Conservation (phyloP, 2,329 filamentous ascomycete genomes). For the Thermothelomyces thermophilus region DNA sequence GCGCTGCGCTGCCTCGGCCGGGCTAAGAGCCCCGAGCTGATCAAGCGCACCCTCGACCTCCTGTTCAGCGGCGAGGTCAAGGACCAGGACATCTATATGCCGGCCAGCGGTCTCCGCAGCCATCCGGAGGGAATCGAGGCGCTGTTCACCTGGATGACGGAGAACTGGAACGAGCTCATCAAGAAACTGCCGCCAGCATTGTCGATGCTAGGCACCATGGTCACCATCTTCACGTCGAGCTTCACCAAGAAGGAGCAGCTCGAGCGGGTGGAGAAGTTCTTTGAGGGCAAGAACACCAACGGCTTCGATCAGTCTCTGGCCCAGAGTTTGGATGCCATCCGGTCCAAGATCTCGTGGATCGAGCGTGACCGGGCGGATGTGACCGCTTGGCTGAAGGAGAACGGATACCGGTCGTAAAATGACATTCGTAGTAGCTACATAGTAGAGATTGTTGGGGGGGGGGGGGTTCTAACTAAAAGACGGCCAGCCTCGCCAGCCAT, state of each 20-base stretch:
- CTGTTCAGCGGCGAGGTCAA: slow-evolving; percentile 77
- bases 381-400: slow-evolving; percentile 31
- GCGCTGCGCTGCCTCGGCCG: slow-evolving; percentile 78
- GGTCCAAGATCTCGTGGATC: slow-evolving; percentile 78
- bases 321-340: slow-evolving; percentile 81
- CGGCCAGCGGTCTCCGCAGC: slow-evolving; percentile 68
- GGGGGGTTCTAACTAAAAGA: too few species aligned
- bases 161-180: slow-evolving; percentile 80
- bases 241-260: slow-evolving; percentile 75
- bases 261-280: slow-evolving; percentile 72
- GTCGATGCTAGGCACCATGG: slow-evolving; percentile 77
- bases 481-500: neutral
- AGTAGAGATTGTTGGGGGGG: too few species aligned
- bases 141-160: slow-evolving; percentile 75
- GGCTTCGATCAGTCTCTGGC: slow-evolving; percentile 81
- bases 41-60: slow-evolving; percentile 71
- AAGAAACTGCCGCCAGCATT: slow-evolving; percentile 79
- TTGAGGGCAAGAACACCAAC: slow-evolving; percentile 71
- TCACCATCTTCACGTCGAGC: slow-evolving; percentile 72
- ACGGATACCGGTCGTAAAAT: slow-evolving; percentile 29
- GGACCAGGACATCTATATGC: slow-evolving; percentile 90
- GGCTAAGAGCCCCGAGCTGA: slow-evolving; percentile 68
- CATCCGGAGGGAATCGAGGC: slow-evolving; percentile 73
- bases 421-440: too few species aligned
- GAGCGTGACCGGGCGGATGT: slow-evolving; percentile 72